Evolutionary conservation across 371 early-diverging fungal species (phyloP), one percentile per base, ranked within the genome.

Genomic region (Mortierella polycephala): DNA sequence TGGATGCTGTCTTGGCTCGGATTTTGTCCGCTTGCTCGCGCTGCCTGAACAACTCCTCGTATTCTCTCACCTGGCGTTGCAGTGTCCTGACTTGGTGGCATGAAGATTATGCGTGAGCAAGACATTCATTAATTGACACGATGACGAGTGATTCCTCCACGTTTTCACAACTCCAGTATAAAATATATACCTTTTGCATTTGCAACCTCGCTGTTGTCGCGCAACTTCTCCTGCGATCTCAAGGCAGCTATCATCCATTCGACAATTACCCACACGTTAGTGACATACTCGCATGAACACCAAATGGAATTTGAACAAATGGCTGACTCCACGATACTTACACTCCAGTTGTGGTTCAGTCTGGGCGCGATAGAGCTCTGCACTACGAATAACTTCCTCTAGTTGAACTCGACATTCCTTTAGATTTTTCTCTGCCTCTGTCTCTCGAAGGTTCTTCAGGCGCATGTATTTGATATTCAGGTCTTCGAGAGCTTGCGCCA

Each of bases 291-390:
- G 39, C 7, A 51, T 2, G 11, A 49, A 18, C 2, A 44, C 16
- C 23, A 40, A 40, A 64, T 6, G 23, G 47, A 8, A 46, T 13
- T 20, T 13, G 12, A 42, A 40, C 20, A 42, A 2, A 18, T n/a
- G 16, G 41, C 57, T 21, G 23, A 3, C 10, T 44, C 18, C 42
- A 21, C n/a, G 23, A 30, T 12, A 7, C 42, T 37, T 72, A 79
- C 79, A 68, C 30, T 69, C 69, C 30, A 79, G 63, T 30, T 71
- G 79, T 6, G 69, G 79, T 42, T 79, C 79, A 13, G 65, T 69
- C 18, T 69, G 64, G n/a, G 67, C 40, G 21, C 75, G 64, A 20
- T 74, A 81, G 55, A 74, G 60, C 18, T 64, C 75, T 1, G 73
- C 62, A 23, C 65, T 71, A 9, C 39, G 64, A n/a, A 61, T 75